Evolutionary conservation across 2,329 filamentous ascomycete genomes (phyloP), one percentile per base, ranked within the genome.

Genomic region (Fusarium bactridioides): DNA sequence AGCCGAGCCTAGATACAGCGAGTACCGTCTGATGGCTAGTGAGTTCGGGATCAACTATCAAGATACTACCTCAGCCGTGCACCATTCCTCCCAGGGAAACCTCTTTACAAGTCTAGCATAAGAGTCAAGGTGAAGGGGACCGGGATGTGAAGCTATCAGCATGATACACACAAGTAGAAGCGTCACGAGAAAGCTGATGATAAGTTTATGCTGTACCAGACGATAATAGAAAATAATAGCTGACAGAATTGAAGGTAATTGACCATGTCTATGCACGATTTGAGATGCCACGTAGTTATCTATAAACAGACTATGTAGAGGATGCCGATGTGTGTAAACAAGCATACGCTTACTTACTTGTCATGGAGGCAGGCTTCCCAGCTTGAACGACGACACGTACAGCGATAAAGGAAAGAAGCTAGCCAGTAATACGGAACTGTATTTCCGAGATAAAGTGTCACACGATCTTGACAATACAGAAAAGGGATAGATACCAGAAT

Each of bases 101-200:
- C 16, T 31, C 21, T 64, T 55, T 43, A 25, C 65, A 70, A 64
- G n/a, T 56, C 64, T 56, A 64, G 59, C 67, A 69, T 69, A 29
- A 58, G 53, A 38, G 12, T 11, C 19, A 44, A 13, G 37, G 7
- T 40, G 40, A 37, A 31, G 29, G 10, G 18, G 18, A 33, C 10
- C 37, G 31, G 29, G 25, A 55, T 63, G 43, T 43, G 58, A 54
- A 45, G 38, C 40, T 25, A 58, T 63, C 2, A n/a, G 40, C 12
- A 57, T 13, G 8, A 31, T 33, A 44, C 35, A 29, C 29, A 56
- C 38, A 27, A 33, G 25, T 23, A 18, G 23, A 29, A 10, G 45
- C 16, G 23, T 31, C 43, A 43, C n/a, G 43, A 21, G 29, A 19
- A 15, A 16, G 27, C 47, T 35, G 29, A 23, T 33, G n/a, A 35